Evolutionary conservation across 352 stramenopile species (phyloP), one percentile per base, ranked within the genome.

Genomic region (Pythium aristosporum): DNA sequence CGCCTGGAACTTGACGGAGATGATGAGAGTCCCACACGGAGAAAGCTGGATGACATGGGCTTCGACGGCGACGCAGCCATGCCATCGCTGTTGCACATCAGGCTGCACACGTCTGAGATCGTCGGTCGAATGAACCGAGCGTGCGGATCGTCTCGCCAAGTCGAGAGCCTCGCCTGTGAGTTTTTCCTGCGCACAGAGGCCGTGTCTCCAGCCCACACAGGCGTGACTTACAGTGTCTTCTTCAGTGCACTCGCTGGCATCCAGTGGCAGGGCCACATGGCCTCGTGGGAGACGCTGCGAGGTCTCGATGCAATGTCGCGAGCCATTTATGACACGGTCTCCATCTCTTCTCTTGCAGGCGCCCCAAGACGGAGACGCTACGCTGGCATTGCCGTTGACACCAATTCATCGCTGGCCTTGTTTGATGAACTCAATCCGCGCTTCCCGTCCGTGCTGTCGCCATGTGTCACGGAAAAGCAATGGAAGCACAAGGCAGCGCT

Each of bases 391-490:
- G 13, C 16, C 32, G 25, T 8, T 15, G n/a, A 54, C 5, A 36
- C 15, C 16, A 61, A 46, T 25, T 5, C 54, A 4, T 61, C 69
- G 12, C 52, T 80, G 5, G 62, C 54, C 0, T 28, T 74, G 8
- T 88, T 75, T 58, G 68, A 80, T 10, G 73, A 89, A 53, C 66
- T 86, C 11, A 89, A 89, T 32, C 79, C 80, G 21, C 77, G 77
- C 3, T 89, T 89, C 41, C 80, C 80, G 20, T 89, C 80, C 0
- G 70, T 87, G n/a, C 69, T 79, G 15, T 74, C 75, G 9, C 75
- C 76, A 13, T 67, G 72, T 37, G 60, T 77, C 28, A 59, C 48
- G 34, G 75, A 78, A 2, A 71, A 72, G 57, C 78, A 88, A 66
- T 89, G 80, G 80, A 75, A 80, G 42, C 73, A 76, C 50, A 74